These are phyloP conservation scores for Mycosphaerelloides madeirae DNA, from an alignment of 2,329 filamentous ascomycete genomes.

Conservation along the genomic window DNA sequence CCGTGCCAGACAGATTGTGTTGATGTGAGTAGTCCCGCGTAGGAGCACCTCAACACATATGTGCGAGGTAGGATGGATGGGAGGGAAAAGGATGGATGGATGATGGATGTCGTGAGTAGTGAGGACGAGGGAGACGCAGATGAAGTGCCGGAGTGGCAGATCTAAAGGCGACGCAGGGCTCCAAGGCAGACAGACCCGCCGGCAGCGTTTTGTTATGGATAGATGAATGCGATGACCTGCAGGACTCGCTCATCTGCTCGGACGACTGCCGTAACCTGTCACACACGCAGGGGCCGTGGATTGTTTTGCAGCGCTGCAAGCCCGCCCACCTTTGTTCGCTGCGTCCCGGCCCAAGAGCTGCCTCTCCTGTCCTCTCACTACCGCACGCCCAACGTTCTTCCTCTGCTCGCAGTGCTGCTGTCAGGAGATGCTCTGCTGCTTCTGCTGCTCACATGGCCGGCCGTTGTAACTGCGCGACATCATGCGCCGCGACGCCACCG, in stretches of 20 bases:
- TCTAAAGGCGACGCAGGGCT: slow-evolving; percentile 12
- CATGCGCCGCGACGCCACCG: slow-evolving; percentile 22
- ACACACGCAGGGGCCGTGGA: slow-evolving; percentile 19
- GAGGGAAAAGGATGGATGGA: slow-evolving; percentile 6
- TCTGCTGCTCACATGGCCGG: slow-evolving; percentile 22
- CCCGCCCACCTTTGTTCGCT: slow-evolving; percentile 28
- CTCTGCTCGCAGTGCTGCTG: slow-evolving; percentile 8
- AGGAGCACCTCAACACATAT: too few relatives aligned
- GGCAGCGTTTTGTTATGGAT: slow-evolving; percentile 19
- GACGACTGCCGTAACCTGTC: slow-evolving; percentile 15
- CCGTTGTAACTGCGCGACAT: slow-evolving; percentile 16
- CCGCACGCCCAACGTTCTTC: too few relatives aligned
- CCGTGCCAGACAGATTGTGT: background rate
- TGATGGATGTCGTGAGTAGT: background rate
- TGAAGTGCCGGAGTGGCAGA: slow-evolving; percentile 14
- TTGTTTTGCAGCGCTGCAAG: slow-evolving; percentile 29
- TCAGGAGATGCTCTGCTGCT: too few relatives aligned
- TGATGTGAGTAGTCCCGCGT: too few relatives aligned
- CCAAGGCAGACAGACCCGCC: slow-evolving; percentile 13
- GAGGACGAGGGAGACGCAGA: too few relatives aligned
- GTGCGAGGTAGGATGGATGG: slow-evolving; percentile 13
- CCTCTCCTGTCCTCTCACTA: too few relatives aligned
- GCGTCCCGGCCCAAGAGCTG: too few relatives aligned
- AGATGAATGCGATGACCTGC: slow-evolving; percentile 1
- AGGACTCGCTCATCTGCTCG: background rate